These are phyloP conservation scores for Xerocomellus intermedius DNA, from an alignment of 768 basidiomycete species.

Conservation along the genomic window DNA sequence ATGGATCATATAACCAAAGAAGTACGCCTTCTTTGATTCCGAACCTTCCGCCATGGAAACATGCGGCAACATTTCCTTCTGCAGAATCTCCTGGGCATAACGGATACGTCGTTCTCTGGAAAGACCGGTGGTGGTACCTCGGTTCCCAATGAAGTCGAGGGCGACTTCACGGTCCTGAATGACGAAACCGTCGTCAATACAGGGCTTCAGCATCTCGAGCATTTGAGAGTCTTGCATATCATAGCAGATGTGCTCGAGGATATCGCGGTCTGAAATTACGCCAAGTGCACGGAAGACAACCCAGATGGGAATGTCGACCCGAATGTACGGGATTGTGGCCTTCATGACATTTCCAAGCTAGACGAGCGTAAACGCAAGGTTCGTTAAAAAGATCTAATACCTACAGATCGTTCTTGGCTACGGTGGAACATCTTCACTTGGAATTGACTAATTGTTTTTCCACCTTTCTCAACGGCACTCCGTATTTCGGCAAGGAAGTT, in stretches of 20 bases:
- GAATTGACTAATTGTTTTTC: constrained; percentile 96
- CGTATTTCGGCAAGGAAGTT: constrained; percentile 96
- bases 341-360: constrained; percentile 92
- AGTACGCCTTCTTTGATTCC: constrained; percentile 98
- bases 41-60: constrained; percentile 95
- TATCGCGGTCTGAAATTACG: constrained; percentile 96
- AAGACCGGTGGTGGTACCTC: constrained; percentile 92
- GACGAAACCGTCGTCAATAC: constrained; percentile 97
- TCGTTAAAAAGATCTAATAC: constrained; percentile 23
- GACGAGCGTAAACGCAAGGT: constrained; percentile 1
- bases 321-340: constrained; percentile 97
- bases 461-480: constrained; percentile 95
- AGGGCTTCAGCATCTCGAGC: constrained; percentile 97
- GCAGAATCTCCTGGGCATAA: constrained; percentile 95
- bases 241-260: constrained; percentile 97
- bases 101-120: constrained; percentile 90
- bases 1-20: constrained; percentile 99
- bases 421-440: constrained; percentile 97
- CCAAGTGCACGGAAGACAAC: constrained; percentile 98
- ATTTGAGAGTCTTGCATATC: constrained; percentile 95
- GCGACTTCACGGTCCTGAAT: constrained; percentile 98
- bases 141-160: constrained; percentile 96
- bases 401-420: constrained; percentile 83
- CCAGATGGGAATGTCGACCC: constrained; percentile 97
- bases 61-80: constrained; percentile 98